Base-by-base conservation (phyloP, 208 protist species). In the Leishmania major region DNA sequence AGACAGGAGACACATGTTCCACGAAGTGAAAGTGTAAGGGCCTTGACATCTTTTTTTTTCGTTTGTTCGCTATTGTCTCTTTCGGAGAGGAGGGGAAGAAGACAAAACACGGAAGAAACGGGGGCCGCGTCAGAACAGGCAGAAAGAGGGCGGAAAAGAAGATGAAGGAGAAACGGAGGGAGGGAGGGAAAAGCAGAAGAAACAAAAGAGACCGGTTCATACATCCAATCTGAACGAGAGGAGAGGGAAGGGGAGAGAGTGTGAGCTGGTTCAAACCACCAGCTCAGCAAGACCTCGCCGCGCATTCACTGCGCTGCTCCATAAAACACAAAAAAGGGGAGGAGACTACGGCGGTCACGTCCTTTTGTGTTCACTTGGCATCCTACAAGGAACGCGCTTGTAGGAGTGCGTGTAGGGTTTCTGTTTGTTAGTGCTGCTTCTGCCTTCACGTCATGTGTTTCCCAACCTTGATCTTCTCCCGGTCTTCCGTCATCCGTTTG, bases 321-420 rank as follows among this genome's bases (percentile, higher is more conserved):
- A 77, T n/a, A 82, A 64, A 74, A 74, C 35, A 49, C 28, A 72
- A 37, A 67, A 78, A 82, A 79, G 43, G 25, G 28, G 51, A 80
- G 74, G 76, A 57, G 53, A 70, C 25, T 47, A 40, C 22, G 19
- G 53, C 53, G 10, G 37, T 67, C 66, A 51, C 17, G 19, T 25
- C 31, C 71, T 76, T 76, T 25, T 51, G 37, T 53, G 64, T 72
- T 77, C 35, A 47, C 57, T 81, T 76, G 66, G 13, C 43, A 73
- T 17, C 43, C 25, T 51, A 53, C 69, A 47, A 22, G 25, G 53
- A 73, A 8, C 45, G 69, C 17, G 15, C 43, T 31, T 51, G 43
- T 53, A 47, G 37, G 43, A 53, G 3, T 49, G 3, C 2, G 69
- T 22, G 43, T 53, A 3, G 8, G 55, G 28, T 31, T 37, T 17